Conservation (phyloP, 139 green algal genomes). For the Chlorella ohadii region DNA sequence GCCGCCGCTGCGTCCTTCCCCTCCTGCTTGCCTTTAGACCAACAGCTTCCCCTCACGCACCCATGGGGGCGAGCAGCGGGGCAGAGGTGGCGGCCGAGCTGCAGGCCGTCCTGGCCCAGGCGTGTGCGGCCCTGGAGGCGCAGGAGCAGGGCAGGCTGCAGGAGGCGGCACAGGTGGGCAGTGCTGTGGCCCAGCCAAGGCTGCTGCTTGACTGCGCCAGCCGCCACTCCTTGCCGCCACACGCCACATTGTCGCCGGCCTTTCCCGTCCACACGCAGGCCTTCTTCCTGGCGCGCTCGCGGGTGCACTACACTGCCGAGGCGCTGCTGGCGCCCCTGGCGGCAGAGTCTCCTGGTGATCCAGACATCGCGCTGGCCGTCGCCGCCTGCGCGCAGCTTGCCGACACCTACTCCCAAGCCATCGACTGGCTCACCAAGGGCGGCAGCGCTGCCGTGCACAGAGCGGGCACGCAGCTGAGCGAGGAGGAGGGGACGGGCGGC, state of each 20-base stretch:
- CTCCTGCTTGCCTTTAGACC: background rate
- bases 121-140: background rate
- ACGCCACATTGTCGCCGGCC: too few relatives aligned
- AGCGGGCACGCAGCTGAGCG: background rate
- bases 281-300: constrained; percentile 24
- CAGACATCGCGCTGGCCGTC: background rate
- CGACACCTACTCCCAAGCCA: background rate
- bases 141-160: constrained; percentile 19
- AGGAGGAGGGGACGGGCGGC: background rate
- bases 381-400: background rate
- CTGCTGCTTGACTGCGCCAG: too few relatives aligned
- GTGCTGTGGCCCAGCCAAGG: background rate
- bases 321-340: constrained; percentile 3
- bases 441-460: background rate
- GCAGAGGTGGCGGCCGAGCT: constrained; percentile 8
- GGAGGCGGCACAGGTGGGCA: constrained; percentile 1
- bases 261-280: background rate
- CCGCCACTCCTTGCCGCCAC: too few relatives aligned
- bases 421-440: background rate
- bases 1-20: background rate
- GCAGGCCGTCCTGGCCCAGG: constrained; percentile 1
- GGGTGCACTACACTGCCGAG: background rate
- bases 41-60: too few relatives aligned
- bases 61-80: too few relatives aligned
- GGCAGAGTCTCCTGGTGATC: background rate